Evolutionary conservation across 805 yeast species (phyloP).

Genomic region (Kluyveromyces nonfermentans): DNA sequence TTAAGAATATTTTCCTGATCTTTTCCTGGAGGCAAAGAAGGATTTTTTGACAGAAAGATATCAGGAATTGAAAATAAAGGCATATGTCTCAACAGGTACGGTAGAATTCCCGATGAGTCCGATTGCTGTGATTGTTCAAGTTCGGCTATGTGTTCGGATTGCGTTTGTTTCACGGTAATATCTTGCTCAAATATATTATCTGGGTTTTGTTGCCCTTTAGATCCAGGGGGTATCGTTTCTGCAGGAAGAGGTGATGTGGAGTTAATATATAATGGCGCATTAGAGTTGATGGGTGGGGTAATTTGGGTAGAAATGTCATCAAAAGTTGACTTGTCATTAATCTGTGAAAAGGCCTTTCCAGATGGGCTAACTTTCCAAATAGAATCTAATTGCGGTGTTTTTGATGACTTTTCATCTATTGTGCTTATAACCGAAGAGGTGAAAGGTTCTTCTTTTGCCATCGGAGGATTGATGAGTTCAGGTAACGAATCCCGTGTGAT

Average conservation of each 20-base stretch:
- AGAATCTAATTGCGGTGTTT: slow-evolving; percentile 2
- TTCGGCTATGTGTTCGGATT: background rate
- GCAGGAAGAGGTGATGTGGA: background rate
- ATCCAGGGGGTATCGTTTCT: background rate
- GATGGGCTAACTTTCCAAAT: slow-evolving; percentile 4
- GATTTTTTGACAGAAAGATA: slow-evolving; percentile 28
- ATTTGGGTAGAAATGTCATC: background rate
- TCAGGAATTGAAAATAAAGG: slow-evolving; percentile 57
- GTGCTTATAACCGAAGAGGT: background rate
- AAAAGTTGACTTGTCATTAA: background rate
- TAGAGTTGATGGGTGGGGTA: background rate
- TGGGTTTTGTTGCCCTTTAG: background rate
- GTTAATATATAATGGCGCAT: background rate
- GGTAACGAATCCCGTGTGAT: background rate
- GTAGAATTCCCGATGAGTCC: slow-evolving; percentile 48
- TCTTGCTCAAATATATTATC: background rate
- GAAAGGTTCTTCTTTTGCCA: background rate
- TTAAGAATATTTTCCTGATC: slow-evolving; percentile 19
- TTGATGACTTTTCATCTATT: slow-evolving; percentile 2
- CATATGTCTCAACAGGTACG: slow-evolving; percentile 56
- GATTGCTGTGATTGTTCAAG: slow-evolving; percentile 2
- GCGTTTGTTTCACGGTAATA: background rate
- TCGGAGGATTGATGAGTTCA: slow-evolving; percentile 1
- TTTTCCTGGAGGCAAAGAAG: slow-evolving; percentile 11
- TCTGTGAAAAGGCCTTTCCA: background rate